Percentiles rank a stretch among this genome's conserved stretches.
These are phyloP conservation scores for Monosporozyma solicola DNA, from an alignment of 805 yeast species.

Conservation along the genomic window DNA sequence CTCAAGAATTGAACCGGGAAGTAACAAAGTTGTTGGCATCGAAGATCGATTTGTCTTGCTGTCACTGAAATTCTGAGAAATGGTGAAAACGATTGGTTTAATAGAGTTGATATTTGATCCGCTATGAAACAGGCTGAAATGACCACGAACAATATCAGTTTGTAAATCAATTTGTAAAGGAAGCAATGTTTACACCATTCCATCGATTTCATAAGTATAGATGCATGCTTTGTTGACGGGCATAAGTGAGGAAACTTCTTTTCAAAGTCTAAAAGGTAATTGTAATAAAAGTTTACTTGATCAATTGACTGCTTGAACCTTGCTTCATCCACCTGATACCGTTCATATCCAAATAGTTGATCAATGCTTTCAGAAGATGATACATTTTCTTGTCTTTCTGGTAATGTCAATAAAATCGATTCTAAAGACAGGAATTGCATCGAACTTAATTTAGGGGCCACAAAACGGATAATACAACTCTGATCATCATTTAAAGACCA, in stretches of 20 bases:
- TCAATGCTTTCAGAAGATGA: not conserved
- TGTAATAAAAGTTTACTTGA: constrained; percentile 1
- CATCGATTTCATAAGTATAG: not conserved
- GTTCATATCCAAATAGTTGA: not conserved
- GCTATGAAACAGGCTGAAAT: constrained; percentile 12
- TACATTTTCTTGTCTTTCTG: constrained; percentile 18
- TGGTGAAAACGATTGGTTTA: constrained; percentile 13
- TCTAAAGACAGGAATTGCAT: constrained; percentile 69
- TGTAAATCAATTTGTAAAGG: not conserved
- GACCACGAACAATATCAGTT: constrained; percentile 3
- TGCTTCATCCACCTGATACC: not conserved
- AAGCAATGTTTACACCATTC: not conserved
- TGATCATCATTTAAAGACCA: constrained; percentile 9
- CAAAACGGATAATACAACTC: constrained; percentile 41
- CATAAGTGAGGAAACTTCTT: not conserved
- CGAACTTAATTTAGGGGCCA: constrained; percentile 59
- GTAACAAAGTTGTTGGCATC: constrained; percentile 66
- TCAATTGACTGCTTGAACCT: constrained; percentile 2
- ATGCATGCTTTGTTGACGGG: not conserved
- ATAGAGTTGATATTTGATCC: constrained; percentile 8
- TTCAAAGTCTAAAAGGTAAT: constrained; percentile 1
- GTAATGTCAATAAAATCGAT: constrained; percentile 59
- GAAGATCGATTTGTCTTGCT: constrained; percentile 68
- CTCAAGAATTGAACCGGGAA: constrained; percentile 72
- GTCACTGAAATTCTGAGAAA: constrained; percentile 41